These are phyloP conservation scores for Debaryomyces sp. DNA, from an alignment of 1,139 yeast genomes.

Conservation along the genomic window DNA sequence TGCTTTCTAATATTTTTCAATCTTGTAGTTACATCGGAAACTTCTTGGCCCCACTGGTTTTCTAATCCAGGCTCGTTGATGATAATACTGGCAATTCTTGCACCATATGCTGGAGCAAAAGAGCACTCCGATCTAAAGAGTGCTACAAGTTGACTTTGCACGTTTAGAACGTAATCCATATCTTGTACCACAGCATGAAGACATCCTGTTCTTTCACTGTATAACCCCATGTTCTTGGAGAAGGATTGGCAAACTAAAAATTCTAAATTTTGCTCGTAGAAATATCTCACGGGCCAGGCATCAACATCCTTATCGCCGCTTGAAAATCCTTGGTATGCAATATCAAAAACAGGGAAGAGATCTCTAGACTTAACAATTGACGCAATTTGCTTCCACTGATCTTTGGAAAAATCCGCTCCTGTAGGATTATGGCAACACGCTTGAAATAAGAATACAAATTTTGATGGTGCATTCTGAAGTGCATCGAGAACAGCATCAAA, in stretches of 20 bases:
- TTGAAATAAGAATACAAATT: conserved; percentile 61
- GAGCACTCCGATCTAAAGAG: conserved; percentile 43
- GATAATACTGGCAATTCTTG: conserved; percentile 39
- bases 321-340: conserved; percentile 95
- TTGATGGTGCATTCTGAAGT: conserved; percentile 31
- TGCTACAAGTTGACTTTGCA: conserved; percentile 29
- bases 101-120: conserved; percentile 52
- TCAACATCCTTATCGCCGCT: conserved; percentile 46
- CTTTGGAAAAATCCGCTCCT: conserved; percentile 82
- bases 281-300: conserved; percentile 32
- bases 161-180: conserved; percentile 19
- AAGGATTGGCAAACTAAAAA: conserved; percentile 46
- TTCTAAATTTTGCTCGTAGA: conserved; percentile 26
- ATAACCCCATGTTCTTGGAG: conserved; percentile 50
- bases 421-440: conserved; percentile 98
- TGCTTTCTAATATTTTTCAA: conserved; percentile 31
- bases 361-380: conserved; percentile 56
- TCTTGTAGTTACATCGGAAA: conserved; percentile 30
- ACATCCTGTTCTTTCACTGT: conserved; percentile 48
- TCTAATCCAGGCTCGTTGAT: conserved; percentile 27
- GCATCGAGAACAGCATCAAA: conserved; percentile 30
- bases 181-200: conserved; percentile 40
- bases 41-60: conserved; percentile 39
- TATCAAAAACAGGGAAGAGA: conserved; percentile 78
- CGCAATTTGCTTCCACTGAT: conserved; percentile 78